Evolutionary conservation across 2,329 filamentous ascomycete species (phyloP), one percentile per base, ranked within the genome.

Genomic region (Sphaceloma murrayae): DNA sequence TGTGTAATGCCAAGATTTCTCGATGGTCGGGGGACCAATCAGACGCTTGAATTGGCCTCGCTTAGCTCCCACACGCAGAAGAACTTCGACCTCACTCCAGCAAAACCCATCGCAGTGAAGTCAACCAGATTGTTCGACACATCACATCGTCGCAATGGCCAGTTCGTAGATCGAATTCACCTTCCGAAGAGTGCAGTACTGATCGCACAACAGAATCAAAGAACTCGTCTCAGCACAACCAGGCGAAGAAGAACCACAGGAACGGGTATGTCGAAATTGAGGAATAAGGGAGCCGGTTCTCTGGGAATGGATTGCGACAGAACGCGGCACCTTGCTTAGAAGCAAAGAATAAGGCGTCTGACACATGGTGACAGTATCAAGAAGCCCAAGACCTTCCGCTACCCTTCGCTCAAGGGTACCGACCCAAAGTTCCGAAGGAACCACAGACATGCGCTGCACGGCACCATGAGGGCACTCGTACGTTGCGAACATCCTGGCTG

Each of bases 381-480:
- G 84, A 96, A 95, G 84, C 91, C 91, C 57, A 95, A 94, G 81
- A 96, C 91, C 67, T 80, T 88, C 73, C 80, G 91, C 77, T 98
- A 98, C 77, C 91, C 91, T 57, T 96, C 89, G 61, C 82, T 98
- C 65, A 95, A 95, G 69, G 91, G 91, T 63, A 91, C 86, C 69
- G 91, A 98, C 75, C 88, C 91, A 68, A 98, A 98, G 82, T 98
- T 98, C 80, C 83, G 91, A 72, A 83, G 91, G 74, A 98, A 98
- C 80, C 91, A 98, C 78, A 86, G 87, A 77, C 89, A 98, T 80
- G 91, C 91, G 71, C 87, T 96, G 55, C 91, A 96, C 78, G 91
- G 91, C 70, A 98, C 88, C 68, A 87, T 85, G 78, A 93, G 85
- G 77, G 91, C 91, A 67, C 74, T 98, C 76, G 89, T 96, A 81